Evolutionary conservation across 768 basidiomycete genomes (phyloP), one percentile per base, ranked within the genome.

Genomic region (Leccinum olivaceopallidum): DNA sequence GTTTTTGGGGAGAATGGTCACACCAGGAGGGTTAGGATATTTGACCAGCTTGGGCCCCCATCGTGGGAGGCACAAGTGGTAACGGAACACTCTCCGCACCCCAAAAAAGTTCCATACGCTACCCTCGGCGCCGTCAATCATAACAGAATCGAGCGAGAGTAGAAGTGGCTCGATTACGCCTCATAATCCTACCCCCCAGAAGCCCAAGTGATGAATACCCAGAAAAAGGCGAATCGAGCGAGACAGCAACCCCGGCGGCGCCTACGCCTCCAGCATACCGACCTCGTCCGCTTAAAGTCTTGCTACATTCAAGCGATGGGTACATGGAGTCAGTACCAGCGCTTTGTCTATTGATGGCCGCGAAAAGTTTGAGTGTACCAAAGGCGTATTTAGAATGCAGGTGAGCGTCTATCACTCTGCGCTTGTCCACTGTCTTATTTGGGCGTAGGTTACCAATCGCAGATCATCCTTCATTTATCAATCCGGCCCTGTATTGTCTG

Each of bases 331-430:
- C 89, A 26, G 86, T 95, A 6, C 86, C 94, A 55, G 95, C 94
- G 22, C 80, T 98, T 56, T 85, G 86, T 63, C 83, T 96, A 55
- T 78, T 97, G 63, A 98, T 98, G 95, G 85, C 84, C 26, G 76
- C 87, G 56, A 84, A 83, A 58, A 77, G 78, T 20, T 75, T 90
- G 37, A 75, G 79, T 53, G 81, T 97, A 8, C 92, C 95, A 9
- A 92, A 95, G 71, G 96, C 95, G 7, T 98, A 96, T 77, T 79
- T 98, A 32, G 88, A 94, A 82, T 98, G 63, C 96, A 98, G 76
- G 71, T 77, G 14, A 53, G 69, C 18, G 62, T 55, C 32, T 18
- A 36, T 22, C 5, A 53, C 13, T 4, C 14, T 6, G 18, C 30
- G 36, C 28, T 26, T 9, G n/a, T 57, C 26, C 56, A 44, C 61